A percentile compares a stretch with the other conserved stretches of the same genome.
phyloP scores from a whole-genome alignment of 495 filamentous ascomycete species.

The Neurospora sp. region DNA sequence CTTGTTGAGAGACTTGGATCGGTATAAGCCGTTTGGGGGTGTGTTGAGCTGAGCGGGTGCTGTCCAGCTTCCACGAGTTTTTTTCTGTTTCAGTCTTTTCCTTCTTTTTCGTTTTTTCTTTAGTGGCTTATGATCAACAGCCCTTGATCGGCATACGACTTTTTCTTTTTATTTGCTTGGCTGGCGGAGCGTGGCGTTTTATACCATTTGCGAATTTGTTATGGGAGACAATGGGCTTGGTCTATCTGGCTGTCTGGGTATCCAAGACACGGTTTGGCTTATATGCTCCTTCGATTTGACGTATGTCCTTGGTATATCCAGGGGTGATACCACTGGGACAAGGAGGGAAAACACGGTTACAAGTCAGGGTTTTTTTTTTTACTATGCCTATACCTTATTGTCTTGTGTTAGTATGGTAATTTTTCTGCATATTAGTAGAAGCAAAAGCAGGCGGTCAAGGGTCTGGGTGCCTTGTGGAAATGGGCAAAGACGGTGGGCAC shows the following conservation, averaged over 20 bases:
- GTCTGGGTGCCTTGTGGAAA: not conserved
- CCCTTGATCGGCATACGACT: too few species aligned
- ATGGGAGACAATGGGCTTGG: not conserved
- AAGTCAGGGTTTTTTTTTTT: not conserved
- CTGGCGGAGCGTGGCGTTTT: not conserved
- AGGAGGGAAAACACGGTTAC: not conserved
- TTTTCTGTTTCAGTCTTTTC: not conserved
- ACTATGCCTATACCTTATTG: not conserved
- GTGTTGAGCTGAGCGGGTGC: constrained; percentile 24
- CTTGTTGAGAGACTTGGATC: constrained; percentile 79
- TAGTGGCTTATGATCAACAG: not conserved
- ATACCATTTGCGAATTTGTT: not conserved
- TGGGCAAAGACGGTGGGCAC: not conserved
- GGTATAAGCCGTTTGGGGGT: constrained; percentile 60
- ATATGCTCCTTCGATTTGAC: not conserved
- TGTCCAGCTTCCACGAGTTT: not conserved
- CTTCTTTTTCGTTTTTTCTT: not conserved
- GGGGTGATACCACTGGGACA: not conserved
- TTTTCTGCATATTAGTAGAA: not conserved
- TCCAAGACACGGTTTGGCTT: not conserved
- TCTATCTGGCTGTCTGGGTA: not conserved
- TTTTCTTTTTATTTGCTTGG: constrained; percentile 5
- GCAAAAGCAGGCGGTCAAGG: not conserved
- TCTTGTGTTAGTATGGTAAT: not conserved
- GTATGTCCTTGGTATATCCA: too few species aligned